Percentiles rank a stretch among this genome's conserved stretches.
Evolutionary conservation across 2,329 filamentous ascomycete genomes (phyloP).

Genomic region (Escovopsis sp.): DNA sequence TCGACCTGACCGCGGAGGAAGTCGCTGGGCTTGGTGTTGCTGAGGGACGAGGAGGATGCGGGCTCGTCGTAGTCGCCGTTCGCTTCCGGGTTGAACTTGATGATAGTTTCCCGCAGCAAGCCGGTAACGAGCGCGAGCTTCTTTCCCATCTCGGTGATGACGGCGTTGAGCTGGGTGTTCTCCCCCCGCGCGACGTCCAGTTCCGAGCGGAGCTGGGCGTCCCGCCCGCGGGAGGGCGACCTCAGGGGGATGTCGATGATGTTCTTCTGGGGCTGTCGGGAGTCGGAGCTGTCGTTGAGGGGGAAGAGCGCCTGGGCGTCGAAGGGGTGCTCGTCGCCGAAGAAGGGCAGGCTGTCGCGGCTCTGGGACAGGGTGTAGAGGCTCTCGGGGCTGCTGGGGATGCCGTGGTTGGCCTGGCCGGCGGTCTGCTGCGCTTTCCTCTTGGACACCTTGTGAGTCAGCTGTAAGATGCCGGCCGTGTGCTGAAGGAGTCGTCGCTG

Average conservation of each 20-base stretch:
- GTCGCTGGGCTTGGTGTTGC: conserved; percentile 27
- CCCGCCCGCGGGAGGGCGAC: conserved; percentile 40
- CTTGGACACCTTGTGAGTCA: conserved; percentile 70
- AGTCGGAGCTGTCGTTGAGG: conserved; percentile 36
- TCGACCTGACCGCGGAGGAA: conserved; percentile 45
- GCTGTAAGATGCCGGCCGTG: conserved; percentile 80
- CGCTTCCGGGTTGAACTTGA: conserved; percentile 44
- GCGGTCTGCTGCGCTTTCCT: conserved; percentile 31
- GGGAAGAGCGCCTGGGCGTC: conserved; percentile 65
- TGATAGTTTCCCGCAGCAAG: conserved; percentile 51
- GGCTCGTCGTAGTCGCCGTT: conserved; percentile 31
- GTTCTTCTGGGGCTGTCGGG: conserved; percentile 21
- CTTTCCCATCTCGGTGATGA: conserved; percentile 11
- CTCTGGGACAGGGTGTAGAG: conserved; percentile 54
- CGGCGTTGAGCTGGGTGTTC: conserved; percentile 21
- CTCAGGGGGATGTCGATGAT: conserved; percentile 44
- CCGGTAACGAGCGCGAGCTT: conserved; percentile 55
- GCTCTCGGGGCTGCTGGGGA: conserved; percentile 64
- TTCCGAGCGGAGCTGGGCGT: conserved; percentile 34
- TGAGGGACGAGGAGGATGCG: conserved; percentile 17
- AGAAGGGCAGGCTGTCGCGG: conserved; percentile 41
- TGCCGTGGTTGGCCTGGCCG: conserved; percentile 33
- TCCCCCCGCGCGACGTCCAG: conserved; percentile 31
- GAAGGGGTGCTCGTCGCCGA: conserved; percentile 48
- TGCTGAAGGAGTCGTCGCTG: conserved; percentile 72